Evolutionary conservation across 148 eudicot species (phyloP).

Genomic region (Polygonum maritimum): DNA sequence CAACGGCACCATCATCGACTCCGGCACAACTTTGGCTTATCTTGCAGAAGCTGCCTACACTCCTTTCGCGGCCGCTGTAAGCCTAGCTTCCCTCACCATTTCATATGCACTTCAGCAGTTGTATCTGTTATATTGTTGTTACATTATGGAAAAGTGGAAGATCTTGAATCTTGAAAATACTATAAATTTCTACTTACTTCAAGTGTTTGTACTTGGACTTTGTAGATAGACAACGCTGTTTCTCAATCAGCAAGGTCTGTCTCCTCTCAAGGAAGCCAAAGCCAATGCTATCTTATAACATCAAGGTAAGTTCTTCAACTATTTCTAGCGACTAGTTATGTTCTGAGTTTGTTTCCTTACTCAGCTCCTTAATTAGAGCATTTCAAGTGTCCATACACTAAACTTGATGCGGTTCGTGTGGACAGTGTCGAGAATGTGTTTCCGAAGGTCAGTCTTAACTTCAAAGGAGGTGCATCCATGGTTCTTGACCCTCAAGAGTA

Average conservation of each 20-base stretch:
- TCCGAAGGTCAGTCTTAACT: constrained; percentile 65
- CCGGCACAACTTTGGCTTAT: constrained; percentile 91
- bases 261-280: constrained; percentile 53
- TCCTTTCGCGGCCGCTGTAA: constrained; percentile 74
- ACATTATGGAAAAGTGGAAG: background rate
- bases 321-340: background rate
- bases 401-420: background rate
- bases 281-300: constrained; percentile 58
- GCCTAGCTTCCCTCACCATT: constrained; percentile 5
- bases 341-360: background rate
- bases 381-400: background rate
- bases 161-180: background rate
- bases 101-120: too few species aligned
- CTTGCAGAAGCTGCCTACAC: constrained; percentile 82
- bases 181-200: background rate
- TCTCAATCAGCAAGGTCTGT: constrained; percentile 60
- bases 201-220: background rate
- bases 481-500: constrained; percentile 67
- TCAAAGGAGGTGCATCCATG: constrained; percentile 75
- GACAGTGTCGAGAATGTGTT: constrained; percentile 56
- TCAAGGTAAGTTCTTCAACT: constrained; percentile 27
- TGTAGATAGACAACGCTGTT: constrained; percentile 50
- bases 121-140: background rate
- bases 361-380: too few species aligned
- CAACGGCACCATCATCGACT: constrained; percentile 83